phyloP scores from a whole-genome alignment of 345 rosid species.

The Erysimum cheiranthoides region DNA sequence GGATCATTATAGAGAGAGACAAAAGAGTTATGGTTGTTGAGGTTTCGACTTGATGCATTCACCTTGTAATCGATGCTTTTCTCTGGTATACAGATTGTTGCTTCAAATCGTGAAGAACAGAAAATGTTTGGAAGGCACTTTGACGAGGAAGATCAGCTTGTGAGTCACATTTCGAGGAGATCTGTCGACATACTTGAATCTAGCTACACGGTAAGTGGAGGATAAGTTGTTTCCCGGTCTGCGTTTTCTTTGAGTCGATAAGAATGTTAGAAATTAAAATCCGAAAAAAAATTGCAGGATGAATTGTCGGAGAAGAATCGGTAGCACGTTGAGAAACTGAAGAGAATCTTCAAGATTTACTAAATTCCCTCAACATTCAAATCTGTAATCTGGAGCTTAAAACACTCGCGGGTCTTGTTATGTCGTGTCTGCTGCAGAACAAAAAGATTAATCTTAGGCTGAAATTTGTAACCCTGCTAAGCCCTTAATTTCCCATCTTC shows the following conservation, averaged over 20 bases:
- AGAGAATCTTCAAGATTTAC: slow-evolving; percentile 72
- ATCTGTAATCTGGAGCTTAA: slow-evolving; percentile 18
- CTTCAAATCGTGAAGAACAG: slow-evolving; percentile 76
- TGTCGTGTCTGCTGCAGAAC: slow-evolving; percentile 31
- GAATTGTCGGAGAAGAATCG: slow-evolving; percentile 68
- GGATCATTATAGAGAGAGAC: slow-evolving; percentile 2
- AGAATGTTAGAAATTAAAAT: background rate
- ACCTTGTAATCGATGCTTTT: slow-evolving; percentile 15
- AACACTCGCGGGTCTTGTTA: slow-evolving; percentile 18
- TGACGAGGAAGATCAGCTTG: slow-evolving; percentile 79
- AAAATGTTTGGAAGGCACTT: slow-evolving; percentile 90
- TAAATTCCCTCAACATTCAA: slow-evolving; percentile 30
- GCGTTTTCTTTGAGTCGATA: background rate
- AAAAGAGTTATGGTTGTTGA: slow-evolving; percentile 2
- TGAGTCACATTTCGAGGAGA: slow-evolving; percentile 79
- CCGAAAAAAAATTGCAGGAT: slow-evolving; percentile 53
- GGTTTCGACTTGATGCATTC: slow-evolving; percentile 2
- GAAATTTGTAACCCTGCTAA: too few relatives aligned
- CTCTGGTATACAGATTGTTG: slow-evolving; percentile 61
- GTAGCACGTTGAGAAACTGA: slow-evolving; percentile 71
- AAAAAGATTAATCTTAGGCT: background rate
- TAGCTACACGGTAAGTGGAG: slow-evolving; percentile 68
- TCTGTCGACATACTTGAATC: slow-evolving; percentile 79
- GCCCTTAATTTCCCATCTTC: slow-evolving; percentile 69
- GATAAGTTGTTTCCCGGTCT: background rate